Evolutionary conservation across 768 basidiomycete genomes (phyloP), one percentile per base, ranked within the genome.

Genomic region (Lyophyllum shimeji): DNA sequence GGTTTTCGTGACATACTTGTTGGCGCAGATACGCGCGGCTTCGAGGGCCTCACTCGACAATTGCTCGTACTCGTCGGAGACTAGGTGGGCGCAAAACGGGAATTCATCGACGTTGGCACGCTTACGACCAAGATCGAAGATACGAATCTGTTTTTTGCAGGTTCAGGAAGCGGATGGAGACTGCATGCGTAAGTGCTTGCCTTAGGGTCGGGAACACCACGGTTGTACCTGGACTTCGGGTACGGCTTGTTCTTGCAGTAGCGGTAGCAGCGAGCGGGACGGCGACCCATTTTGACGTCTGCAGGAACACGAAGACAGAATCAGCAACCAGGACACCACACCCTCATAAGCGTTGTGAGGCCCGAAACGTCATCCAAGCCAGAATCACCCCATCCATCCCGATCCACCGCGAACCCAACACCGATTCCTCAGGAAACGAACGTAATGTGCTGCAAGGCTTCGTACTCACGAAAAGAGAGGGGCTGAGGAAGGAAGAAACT

Each of bases 231-330:
- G 52, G 88, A 91, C 77, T 94, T 95, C 55, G 92, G 93, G 80
- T 91, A 95, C 23, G 96, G 95, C 86, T 98, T 98, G 85, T 95
- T 96, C 81, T 98, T 98, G 85, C 95, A 98, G 82, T 98, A 98
- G 65, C 95, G 89, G 82, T 96, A 96, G 86, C 94, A 97, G 67
- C 92, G 89, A 77, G 95, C 93, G 62, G 95, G 94, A 82, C 94
- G 92, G 74, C 94, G 93, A 84, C 95, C 95, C 95, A 97, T 97
- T 55, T 39, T 52, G 53, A 27, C 29, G 29, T 29, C 29, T 29
- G 29, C 9, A 29, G 9, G 9, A 29, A 4, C 29, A 29, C 5
- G 9, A 29, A 29, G 29, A 9, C 29, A 29, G 9, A 5, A 5
- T 29, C 29, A 29, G 29, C 29, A 29, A 4, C 9, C 29, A 29